A percentile compares a stretch with the other conserved stretches of the same genome.
phyloP scores from a whole-genome alignment of 108 stramenopile species.

The Nannochloropsis oceanica region DNA sequence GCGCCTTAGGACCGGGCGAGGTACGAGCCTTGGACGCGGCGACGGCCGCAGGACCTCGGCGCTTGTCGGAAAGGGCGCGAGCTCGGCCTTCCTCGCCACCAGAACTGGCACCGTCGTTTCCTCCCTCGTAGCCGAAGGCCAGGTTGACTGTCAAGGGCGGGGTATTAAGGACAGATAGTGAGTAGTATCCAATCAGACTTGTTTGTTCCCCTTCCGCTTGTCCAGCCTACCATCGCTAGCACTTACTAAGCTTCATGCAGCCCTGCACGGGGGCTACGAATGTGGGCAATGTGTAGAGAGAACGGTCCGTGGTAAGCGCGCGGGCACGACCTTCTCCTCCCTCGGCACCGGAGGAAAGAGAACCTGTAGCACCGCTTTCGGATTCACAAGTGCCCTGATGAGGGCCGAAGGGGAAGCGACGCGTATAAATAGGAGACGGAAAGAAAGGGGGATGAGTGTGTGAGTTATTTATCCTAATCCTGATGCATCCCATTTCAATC shows the following conservation, averaged over 20 bases:
- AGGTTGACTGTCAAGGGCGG: background rate
- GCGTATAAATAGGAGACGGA: too few relatives aligned
- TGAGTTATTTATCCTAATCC: too few relatives aligned
- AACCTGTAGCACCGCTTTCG: too few relatives aligned
- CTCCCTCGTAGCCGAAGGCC: background rate
- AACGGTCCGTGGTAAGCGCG: background rate
- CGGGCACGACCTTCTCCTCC: too few relatives aligned
- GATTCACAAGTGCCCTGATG: too few relatives aligned
- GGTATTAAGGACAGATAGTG: too few relatives aligned
- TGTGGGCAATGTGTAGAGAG: background rate
- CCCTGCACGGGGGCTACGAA: background rate
- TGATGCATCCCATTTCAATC: too few relatives aligned
- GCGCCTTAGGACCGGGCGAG: background rate
- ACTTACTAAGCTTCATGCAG: background rate
- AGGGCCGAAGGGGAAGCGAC: too few relatives aligned
- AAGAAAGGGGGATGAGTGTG: too few relatives aligned
- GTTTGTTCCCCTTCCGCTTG: too few relatives aligned
- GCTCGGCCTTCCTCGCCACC: background rate
- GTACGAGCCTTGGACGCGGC: background rate
- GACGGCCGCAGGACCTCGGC: background rate
- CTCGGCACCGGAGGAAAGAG: too few relatives aligned
- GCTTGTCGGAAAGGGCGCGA: background rate
- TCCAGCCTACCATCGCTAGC: background rate
- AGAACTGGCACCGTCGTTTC: background rate
- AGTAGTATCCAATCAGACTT: too few relatives aligned